Evolutionary conservation across 225 moss, liverwort and hornwort genomes (phyloP), one percentile per base, ranked within the genome.

Genomic region (Physcomitrellopsis africana): DNA sequence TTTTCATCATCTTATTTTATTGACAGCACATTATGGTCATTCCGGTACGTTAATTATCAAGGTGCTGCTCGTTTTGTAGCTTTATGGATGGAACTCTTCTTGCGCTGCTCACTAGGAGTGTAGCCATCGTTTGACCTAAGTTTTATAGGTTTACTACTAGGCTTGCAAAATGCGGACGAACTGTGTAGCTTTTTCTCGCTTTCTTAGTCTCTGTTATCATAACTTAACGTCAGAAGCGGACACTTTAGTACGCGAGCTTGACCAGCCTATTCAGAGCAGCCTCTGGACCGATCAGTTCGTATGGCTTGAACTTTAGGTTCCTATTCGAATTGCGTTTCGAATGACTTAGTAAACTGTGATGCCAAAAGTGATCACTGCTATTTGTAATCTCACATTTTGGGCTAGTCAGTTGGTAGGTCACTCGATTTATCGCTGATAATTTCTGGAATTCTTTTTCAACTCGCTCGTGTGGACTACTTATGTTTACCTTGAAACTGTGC

Each of bases 41-140:
- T 73, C 53, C 19, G 18, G 43, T 12, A 8, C 51, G 58, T 47
- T 54, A 5, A 54, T 71, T 67, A 48, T 49, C 43, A 53, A 45
- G 14, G 41, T 56, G 56, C 45, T 67, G 41, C 60, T 56, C 43
- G 29, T 42, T 53, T 54, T 54, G 23, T 59, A 26, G 73, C 48
- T 68, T 66, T 65, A 48, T 51, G 62, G 37, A 52, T 16, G 37
- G 72, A 65, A 59, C 75, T 42, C 51, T 80, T 72, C 57, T 42
- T 24, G 24, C 46, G n/a, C 59, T 45, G 51, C 41, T n/a, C 51
- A 49, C 45, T 65, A 63, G 52, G 18, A 60, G 64, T 60, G 67
- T 57, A 29, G 56, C n/a, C n/a, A 60, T 81, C 9, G 61, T 70
- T 57, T 84, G 81, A 67, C 84, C 81, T 84, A 77, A 70, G 74